Evolutionary conservation across 202 grass and related monocot genomes (phyloP).

Genomic region (Schoenoplectus triqueter): DNA sequence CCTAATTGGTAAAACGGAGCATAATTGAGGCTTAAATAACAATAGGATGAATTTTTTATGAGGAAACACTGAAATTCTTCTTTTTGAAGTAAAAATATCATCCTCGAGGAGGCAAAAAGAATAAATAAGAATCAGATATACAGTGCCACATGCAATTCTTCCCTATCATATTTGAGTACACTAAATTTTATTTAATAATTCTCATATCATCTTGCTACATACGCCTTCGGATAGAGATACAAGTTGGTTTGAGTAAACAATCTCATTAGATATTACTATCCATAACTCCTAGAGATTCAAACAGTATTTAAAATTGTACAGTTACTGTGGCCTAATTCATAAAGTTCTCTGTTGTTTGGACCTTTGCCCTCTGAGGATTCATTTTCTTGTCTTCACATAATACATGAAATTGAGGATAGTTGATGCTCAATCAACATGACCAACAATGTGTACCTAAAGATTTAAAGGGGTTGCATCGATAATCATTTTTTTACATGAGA

Average conservation of each 20-base stretch:
- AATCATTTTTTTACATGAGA: background rate
- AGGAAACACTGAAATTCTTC: background rate
- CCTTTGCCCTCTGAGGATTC: too few species aligned
- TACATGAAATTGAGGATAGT: background rate
- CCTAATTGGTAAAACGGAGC: background rate
- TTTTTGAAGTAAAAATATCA: background rate
- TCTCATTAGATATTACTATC: background rate
- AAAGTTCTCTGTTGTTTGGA: background rate
- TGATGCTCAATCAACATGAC: background rate
- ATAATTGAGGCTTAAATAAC: background rate
- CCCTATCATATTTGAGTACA: background rate
- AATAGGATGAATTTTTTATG: background rate
- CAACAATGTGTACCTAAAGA: background rate
- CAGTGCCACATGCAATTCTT: background rate
- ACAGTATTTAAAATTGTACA: background rate
- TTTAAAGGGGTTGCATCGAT: background rate
- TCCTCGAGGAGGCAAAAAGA: background rate
- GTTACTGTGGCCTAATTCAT: background rate
- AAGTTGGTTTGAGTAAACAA: too few species aligned
- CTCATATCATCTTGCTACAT: background rate
- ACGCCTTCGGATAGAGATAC: background rate
- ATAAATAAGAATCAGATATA: background rate
- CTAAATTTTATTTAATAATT: background rate
- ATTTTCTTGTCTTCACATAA: background rate
- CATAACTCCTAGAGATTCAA: background rate